Conservation (phyloP, 2,329 filamentous ascomycete species). For the Fusarium setosum region DNA sequence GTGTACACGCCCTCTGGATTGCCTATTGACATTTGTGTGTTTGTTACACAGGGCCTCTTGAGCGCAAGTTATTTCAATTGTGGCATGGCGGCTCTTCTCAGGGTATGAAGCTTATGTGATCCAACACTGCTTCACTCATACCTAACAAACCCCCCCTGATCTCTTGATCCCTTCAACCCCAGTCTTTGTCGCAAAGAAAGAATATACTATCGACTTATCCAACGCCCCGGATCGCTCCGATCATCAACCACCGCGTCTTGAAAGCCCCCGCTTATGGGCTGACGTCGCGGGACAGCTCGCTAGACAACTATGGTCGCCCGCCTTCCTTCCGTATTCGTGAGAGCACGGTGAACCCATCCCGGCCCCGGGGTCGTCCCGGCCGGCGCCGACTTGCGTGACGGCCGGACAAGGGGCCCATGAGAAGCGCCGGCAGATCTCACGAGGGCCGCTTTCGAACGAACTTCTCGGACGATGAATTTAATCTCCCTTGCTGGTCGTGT, state of each 20-base stretch:
- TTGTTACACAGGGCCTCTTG: too few relatives aligned
- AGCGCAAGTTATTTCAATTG: too few relatives aligned
- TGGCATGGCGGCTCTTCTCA: too few relatives aligned
- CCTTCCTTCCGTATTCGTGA: constrained; percentile 39
- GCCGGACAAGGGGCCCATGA: constrained; percentile 18
- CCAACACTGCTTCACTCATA: background rate
- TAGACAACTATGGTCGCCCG: constrained; percentile 11
- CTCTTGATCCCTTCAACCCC: background rate
- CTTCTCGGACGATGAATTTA: background rate
- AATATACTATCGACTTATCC: constrained; percentile 20
- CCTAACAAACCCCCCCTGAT: background rate
- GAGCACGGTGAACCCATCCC: constrained; percentile 14
- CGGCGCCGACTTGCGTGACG: constrained; percentile 19
- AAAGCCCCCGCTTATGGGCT: constrained; percentile 42
- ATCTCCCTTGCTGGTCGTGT: background rate
- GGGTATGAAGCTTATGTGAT: background rate
- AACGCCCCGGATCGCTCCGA: constrained; percentile 41
- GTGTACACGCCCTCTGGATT: too few relatives aligned
- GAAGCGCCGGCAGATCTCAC: background rate
- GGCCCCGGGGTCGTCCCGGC: constrained; percentile 18
- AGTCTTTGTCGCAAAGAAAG: background rate
- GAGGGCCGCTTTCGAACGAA: background rate
- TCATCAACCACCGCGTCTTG: constrained; percentile 26
- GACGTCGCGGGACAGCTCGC: constrained; percentile 31
- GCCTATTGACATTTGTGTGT: too few relatives aligned